Base-by-base conservation (phyloP, 2,329 filamentous ascomycete genomes). In the Harringtonia lauricola region DNA sequence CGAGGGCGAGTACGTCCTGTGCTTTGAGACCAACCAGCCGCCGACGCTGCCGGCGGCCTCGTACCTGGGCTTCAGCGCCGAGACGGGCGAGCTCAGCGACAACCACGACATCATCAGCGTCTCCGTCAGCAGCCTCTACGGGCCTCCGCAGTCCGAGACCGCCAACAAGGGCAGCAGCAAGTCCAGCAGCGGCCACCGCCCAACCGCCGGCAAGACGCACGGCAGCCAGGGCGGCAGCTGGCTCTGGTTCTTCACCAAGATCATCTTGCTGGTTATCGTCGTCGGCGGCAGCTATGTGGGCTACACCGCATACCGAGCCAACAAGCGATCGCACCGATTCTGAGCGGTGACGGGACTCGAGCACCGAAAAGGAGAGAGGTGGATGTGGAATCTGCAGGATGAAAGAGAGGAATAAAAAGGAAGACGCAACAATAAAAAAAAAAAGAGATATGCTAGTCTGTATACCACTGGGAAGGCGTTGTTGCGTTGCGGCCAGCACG, bases 41-140 rank as follows among this genome's bases (percentile, higher is more conserved):
- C 83, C 84, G 28, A 81, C 85, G 55, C 83, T 98, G 52, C 92
- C 92, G 43, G 71, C 79, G 46, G 79, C 84, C 39, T 73, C 79
- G 30, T 86, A 86, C 61, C 76, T 86, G 22, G 83, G 81, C 46
- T 86, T 86, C 66, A 83, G 77, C 54, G 83, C 86, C 45, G 90
- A 96, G 70, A 96, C 92, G 15, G 92, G 92, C 58, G 90, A 98
- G 69, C 77, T 98, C 52, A 87, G 81, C 64, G 92, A 98, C 67
- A 95, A 95, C 72, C 90, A 95, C 72, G 92, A 98, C 66, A 94
- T 98, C 63, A 79, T 96, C 60, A 83, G 79, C 41, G 76, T 98
- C 55, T 72, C 80, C 51, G 82, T 90, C 45, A 84, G 83, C 70
- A 98, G 95, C 64, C 70, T 98, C 49, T 96, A 96, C 68, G 80